Percentiles rank a stretch among this genome's conserved stretches.
These are phyloP conservation scores for Trichoderma guizhouense DNA, from an alignment of 2,329 filamentous ascomycete species.

Conservation along the genomic window DNA sequence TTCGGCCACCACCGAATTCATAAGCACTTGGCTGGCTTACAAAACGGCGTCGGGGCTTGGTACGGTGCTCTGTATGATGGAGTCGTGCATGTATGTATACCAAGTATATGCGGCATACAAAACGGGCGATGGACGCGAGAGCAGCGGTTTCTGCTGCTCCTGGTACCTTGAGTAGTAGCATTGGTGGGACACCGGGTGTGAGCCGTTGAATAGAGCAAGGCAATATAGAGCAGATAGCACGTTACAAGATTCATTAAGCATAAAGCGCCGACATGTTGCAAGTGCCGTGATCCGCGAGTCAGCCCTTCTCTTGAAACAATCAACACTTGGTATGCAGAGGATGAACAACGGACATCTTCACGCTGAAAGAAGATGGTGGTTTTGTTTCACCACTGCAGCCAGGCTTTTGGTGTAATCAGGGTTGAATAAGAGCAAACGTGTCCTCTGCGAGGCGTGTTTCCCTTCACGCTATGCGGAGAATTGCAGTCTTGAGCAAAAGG, in stretches of 20 bases:
- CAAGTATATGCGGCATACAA: background rate
- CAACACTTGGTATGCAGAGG: background rate
- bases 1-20: background rate
- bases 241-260: background rate
- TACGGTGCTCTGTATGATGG: background rate
- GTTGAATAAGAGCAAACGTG: background rate
- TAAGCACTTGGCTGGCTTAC: background rate
- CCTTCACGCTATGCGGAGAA: background rate
- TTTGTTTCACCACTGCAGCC: background rate
- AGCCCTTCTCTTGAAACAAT: background rate
- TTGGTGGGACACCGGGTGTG: background rate
- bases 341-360: background rate
- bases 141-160: background rate
- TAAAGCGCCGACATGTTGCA: background rate
- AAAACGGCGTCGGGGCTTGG: background rate
- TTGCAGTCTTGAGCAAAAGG: background rate
- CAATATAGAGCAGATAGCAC: background rate
- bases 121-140: background rate
- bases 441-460: background rate
- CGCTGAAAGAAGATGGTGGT: background rate
- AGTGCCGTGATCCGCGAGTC: background rate
- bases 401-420: background rate
- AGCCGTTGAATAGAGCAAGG: background rate
- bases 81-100: background rate
- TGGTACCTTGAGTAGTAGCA: background rate